Evolutionary conservation across 352 stramenopile species (phyloP).

Genomic region (Peronospora farinosa): DNA sequence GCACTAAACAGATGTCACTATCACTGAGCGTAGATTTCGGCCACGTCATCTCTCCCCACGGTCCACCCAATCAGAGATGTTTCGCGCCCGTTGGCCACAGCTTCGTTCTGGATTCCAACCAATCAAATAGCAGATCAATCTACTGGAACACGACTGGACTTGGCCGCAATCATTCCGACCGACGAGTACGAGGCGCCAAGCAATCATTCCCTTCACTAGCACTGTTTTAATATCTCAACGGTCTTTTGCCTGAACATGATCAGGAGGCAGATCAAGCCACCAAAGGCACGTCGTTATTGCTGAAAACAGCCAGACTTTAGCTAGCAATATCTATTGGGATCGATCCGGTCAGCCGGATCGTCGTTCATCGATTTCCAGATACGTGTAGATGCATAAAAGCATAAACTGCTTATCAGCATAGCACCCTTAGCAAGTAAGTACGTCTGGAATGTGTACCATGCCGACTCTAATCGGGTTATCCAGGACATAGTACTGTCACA

Average conservation of each 20-base stretch:
- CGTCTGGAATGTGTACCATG: slow-evolving; percentile 27
- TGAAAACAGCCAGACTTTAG: too few relatives aligned
- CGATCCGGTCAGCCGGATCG: neutral
- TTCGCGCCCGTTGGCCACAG: slow-evolving; percentile 11
- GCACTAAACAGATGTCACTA: neutral
- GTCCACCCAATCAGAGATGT: slow-evolving; percentile 11
- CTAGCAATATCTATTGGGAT: slow-evolving; percentile 4
- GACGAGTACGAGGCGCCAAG: neutral
- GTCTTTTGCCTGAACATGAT: too few relatives aligned
- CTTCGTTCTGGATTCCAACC: slow-evolving; percentile 4
- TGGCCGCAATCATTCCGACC: too few relatives aligned
- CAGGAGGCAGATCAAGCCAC: too few relatives aligned
- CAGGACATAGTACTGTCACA: neutral
- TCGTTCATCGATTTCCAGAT: slow-evolving; percentile 25
- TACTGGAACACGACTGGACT: too few relatives aligned
- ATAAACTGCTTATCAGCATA: slow-evolving; percentile 9
- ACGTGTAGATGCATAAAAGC: slow-evolving; percentile 25
- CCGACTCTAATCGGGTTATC: slow-evolving; percentile 16
- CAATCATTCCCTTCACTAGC: neutral
- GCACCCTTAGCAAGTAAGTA: neutral
- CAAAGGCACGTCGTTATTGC: too few relatives aligned
- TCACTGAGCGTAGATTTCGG: neutral
- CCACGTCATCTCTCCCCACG: slow-evolving; percentile 15
- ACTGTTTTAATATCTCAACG: too few relatives aligned
- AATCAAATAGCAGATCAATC: slow-evolving; percentile 11